These are phyloP conservation scores for Lachancea waltii DNA, from an alignment of 805 yeast genomes.

Conservation along the genomic window DNA sequence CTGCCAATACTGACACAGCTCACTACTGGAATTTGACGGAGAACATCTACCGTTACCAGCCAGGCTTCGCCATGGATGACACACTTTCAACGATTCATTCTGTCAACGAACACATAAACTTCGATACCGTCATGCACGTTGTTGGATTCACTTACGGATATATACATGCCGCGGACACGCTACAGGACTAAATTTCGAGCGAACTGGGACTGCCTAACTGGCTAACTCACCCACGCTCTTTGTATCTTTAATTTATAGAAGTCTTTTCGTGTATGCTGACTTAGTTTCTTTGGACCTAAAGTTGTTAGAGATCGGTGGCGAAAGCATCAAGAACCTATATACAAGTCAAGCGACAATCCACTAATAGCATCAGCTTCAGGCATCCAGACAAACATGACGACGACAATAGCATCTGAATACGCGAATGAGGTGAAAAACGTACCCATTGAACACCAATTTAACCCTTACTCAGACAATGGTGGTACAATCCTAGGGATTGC, in stretches of 20 bases:
- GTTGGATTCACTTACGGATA: conserved; percentile 21
- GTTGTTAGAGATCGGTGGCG: no score
- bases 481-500: conserved; percentile 97
- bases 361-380: not conserved
- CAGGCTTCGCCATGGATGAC: conserved; percentile 33
- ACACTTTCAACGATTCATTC: conserved; percentile 20
- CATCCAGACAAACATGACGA: conserved; percentile 6
- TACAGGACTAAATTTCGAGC: not conserved
- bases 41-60: conserved; percentile 56
- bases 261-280: not conserved
- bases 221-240: no score
- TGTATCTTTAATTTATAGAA: not conserved
- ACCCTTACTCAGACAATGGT: conserved; percentile 92
- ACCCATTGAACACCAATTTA: conserved; percentile 88
- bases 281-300: no score
- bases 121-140: conserved; percentile 20
- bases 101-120: conserved; percentile 20
- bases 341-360: no score
- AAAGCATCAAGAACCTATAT: no score
- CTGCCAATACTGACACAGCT: conserved; percentile 68
- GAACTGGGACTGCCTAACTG: no score
- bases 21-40: conserved; percentile 57
- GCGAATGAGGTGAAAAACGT: conserved; percentile 43
- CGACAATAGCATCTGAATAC: conserved; percentile 62
- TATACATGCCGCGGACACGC: conserved; percentile 13